phyloP scores from a whole-genome alignment of 2,329 filamentous ascomycete genomes.

The Graphiopsis chlorocephala region DNA sequence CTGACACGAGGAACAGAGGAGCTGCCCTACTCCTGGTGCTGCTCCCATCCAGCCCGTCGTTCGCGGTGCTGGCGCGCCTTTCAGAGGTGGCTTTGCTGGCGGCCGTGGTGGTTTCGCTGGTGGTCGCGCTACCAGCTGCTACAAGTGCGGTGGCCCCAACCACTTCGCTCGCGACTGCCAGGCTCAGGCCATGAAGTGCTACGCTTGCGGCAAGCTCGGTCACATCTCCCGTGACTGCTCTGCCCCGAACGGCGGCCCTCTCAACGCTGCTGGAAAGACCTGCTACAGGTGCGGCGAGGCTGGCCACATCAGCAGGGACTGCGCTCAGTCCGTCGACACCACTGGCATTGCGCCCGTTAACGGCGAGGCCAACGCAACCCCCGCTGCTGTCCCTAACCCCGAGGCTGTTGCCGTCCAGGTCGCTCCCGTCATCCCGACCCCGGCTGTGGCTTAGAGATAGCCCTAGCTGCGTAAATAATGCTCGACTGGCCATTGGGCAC shows the following conservation, averaged over 20 bases:
- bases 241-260: conserved; percentile 88
- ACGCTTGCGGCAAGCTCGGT: conserved; percentile 90
- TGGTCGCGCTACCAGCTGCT: conserved; percentile 64
- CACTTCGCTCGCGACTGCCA: conserved; percentile 98
- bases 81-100: conserved; percentile 66
- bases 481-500: conserved; percentile 11
- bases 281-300: conserved; percentile 97
- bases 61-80: conserved; percentile 58
- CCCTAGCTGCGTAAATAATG: neutral
- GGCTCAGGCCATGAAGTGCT: conserved; percentile 98
- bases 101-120: conserved; percentile 68
- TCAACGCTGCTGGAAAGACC: conserved; percentile 95
- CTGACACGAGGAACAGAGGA: conserved; percentile 55
- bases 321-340: conserved; percentile 68
- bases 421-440: conserved; percentile 14
- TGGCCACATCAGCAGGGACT: conserved; percentile 94
- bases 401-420: conserved; percentile 14
- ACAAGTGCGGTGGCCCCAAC: conserved; percentile 80
- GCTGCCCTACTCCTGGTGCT: conserved; percentile 74
- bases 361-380: conserved; percentile 29
- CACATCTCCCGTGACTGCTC: conserved; percentile 96
- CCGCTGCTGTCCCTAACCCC: conserved; percentile 33
- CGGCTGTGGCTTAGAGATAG: conserved; percentile 15
- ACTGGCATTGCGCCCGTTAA: conserved; percentile 32
- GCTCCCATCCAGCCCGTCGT: conserved; percentile 55